Evolutionary conservation across 768 basidiomycete species (phyloP), one percentile per base, ranked within the genome.

Genomic region (Agrocybe chaxingu): DNA sequence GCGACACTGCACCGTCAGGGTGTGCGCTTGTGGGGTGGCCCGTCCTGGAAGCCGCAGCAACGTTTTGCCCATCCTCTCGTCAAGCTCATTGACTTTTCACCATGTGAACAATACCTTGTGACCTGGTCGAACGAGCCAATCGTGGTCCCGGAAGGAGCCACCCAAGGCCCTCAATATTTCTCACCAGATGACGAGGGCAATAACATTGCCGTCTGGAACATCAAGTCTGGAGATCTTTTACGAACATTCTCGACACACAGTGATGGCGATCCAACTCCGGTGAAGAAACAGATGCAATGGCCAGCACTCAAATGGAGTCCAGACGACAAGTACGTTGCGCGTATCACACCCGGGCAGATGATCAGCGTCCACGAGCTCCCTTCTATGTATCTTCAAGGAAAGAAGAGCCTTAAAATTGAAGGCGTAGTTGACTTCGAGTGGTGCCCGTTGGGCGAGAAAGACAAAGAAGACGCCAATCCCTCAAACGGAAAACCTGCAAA

Each of bases 401-500:
- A 96, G 74, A 99, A 98, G 74, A 91, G 88, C 59, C 71, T 98
- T 67, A 99, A 98, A 73, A 90, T 98, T 41, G 95, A 98, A 58
- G 96, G 96, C 16, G 94, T 99, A 39, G 77, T 92, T 58, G 96
- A 98, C 70, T 98, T 98, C 66, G 97, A 98, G 70, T 99, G 97
- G 97, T 92, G 92, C 59, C 97, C 97, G 33, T 81, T 84, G 44
- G 87, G 91, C 45, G 95, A 97, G 59, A 88, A 83, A 66, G 96
- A 98, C 58, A 80, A 77, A 53, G 92, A 92, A 47, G 67, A 66
- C 16, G 37, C 62, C 29, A 63, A 68, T 40, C 64, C 63, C 48
- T 67, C 67, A 49, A 61, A 69, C 6, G 74, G 68, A 39, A 82
- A 81, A 64, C 58, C 71, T 3, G 58, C 64, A 32, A 89, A 85